Conservation (phyloP, 2,329 filamentous ascomycete genomes). For the Sarocladiaceae sp. region DNA sequence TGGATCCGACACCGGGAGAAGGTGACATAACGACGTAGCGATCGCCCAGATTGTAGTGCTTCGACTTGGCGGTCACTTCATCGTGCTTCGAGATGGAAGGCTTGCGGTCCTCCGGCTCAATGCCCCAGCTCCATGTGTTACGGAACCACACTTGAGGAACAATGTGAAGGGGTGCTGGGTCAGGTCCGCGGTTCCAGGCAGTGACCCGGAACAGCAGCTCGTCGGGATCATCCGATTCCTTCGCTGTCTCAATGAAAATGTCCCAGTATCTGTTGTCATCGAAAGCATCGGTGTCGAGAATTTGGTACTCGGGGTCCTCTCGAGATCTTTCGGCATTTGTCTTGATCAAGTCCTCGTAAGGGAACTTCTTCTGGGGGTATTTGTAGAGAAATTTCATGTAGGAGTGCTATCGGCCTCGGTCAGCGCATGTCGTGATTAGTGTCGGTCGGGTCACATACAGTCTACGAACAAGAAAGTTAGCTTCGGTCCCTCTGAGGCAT, state of each 20-base stretch:
- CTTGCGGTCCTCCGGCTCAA: constrained; percentile 70
- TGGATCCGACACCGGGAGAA: constrained; percentile 77
- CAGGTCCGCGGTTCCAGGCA: constrained; percentile 90
- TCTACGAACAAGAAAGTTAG: constrained; percentile 33
- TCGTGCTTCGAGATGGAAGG: constrained; percentile 67
- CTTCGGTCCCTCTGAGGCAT: too few relatives aligned
- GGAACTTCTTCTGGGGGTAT: constrained; percentile 87
- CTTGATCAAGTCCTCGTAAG: constrained; percentile 81
- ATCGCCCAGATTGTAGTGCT: constrained; percentile 75
- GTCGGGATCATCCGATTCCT: constrained; percentile 87
- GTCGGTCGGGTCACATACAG: constrained; percentile 30
- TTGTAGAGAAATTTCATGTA: constrained; percentile 99
- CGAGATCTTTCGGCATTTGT: constrained; percentile 77
- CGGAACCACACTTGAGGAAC: constrained; percentile 95
- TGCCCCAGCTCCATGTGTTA: constrained; percentile 95
- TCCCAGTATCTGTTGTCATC: constrained; percentile 93
- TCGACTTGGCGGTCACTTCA: constrained; percentile 68
- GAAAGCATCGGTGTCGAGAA: constrained; percentile 84
- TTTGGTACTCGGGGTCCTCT: constrained; percentile 82
- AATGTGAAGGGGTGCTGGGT: constrained; percentile 88
- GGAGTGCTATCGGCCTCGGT: constrained; percentile 54
- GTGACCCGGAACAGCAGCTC: constrained; percentile 92
- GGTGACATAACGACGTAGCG: constrained; percentile 83
- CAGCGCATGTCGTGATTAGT: neutral
- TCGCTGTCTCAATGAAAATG: constrained; percentile 93